Evolutionary conservation across 2,329 filamentous ascomycete species (phyloP).

Genomic region (Colletotrichum karsti): DNA sequence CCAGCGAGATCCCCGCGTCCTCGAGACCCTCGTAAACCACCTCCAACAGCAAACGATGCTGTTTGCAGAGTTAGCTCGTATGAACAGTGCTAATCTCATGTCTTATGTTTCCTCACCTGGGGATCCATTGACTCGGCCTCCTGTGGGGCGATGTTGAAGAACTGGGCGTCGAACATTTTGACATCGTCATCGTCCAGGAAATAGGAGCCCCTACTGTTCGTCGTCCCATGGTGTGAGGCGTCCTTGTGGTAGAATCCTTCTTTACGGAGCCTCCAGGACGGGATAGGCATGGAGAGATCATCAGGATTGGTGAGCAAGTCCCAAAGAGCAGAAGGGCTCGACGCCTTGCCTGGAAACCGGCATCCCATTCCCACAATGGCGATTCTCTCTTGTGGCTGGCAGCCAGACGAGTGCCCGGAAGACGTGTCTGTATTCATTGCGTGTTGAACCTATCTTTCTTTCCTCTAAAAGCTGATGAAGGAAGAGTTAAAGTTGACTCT

Average conservation of each 20-base stretch:
- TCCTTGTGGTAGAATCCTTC: slow-evolving; percentile 1
- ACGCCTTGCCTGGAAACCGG: slow-evolving; percentile 32
- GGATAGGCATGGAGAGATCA: background rate
- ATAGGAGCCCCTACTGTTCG: slow-evolving; percentile 29
- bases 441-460: too few relatives aligned
- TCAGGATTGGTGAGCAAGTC: slow-evolving; percentile 26
- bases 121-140: slow-evolving; percentile 42
- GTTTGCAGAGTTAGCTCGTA: background rate
- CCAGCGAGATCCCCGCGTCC: slow-evolving; percentile 24
- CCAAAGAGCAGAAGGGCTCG: slow-evolving; percentile 32
- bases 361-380: slow-evolving; percentile 34
- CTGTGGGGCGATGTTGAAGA: slow-evolving; percentile 37
- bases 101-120: slow-evolving; percentile 33
- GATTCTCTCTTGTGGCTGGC: slow-evolving; percentile 30
- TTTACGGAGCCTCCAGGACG: background rate
- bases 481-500: too few relatives aligned
- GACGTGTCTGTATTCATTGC: background rate
- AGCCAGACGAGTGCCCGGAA: too few relatives aligned
- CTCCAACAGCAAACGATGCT: slow-evolving; percentile 41
- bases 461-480: too few relatives aligned
- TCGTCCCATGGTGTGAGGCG: slow-evolving; percentile 19
- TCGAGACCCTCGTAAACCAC: slow-evolving; percentile 43
- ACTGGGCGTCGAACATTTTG: slow-evolving; percentile 34
- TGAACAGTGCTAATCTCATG: slow-evolving; percentile 36
- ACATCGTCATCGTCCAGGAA: slow-evolving; percentile 32